Conservation (phyloP, 441 rosid genomes). For the Populus hybrid region DNA sequence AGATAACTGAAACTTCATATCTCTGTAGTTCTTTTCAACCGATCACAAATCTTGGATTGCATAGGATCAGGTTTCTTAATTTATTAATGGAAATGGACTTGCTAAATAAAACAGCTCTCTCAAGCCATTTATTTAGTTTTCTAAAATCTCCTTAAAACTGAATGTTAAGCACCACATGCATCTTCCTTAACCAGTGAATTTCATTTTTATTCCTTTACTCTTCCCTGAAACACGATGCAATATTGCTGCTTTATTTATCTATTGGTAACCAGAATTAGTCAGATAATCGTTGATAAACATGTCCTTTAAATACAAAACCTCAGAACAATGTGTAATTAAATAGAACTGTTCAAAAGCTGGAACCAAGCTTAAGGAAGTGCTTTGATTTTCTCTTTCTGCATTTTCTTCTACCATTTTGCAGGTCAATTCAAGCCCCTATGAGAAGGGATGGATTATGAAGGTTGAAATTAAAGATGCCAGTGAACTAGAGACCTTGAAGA, state of each 20-base stretch:
- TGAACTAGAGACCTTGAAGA: conserved; percentile 71
- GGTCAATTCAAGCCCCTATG: conserved; percentile 85
- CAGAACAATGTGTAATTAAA: neutral
- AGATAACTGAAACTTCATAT: neutral
- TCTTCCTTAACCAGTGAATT: neutral
- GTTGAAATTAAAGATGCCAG: conserved; percentile 49
- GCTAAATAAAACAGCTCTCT: neutral
- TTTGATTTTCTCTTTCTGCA: neutral
- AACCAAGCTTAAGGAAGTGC: neutral
- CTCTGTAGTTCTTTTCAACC: neutral
- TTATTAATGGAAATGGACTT: neutral
- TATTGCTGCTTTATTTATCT: neutral
- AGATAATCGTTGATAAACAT: neutral
- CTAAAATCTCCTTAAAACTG: conserved; percentile 1
- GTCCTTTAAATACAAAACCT: neutral
- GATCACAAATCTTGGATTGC: neutral
- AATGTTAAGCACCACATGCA: neutral
- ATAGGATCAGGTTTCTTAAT: neutral
- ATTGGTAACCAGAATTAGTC: neutral
- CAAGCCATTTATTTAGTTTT: neutral
- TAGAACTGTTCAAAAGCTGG: neutral
- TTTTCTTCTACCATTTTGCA: conserved; percentile 18
- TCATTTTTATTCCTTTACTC: neutral
- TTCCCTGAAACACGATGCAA: neutral
- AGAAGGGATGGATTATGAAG: conserved; percentile 84